Evolutionary conservation across 169 alveolate genomes (phyloP), one percentile per base, ranked within the genome.

Genomic region (Theileria orientalis): DNA sequence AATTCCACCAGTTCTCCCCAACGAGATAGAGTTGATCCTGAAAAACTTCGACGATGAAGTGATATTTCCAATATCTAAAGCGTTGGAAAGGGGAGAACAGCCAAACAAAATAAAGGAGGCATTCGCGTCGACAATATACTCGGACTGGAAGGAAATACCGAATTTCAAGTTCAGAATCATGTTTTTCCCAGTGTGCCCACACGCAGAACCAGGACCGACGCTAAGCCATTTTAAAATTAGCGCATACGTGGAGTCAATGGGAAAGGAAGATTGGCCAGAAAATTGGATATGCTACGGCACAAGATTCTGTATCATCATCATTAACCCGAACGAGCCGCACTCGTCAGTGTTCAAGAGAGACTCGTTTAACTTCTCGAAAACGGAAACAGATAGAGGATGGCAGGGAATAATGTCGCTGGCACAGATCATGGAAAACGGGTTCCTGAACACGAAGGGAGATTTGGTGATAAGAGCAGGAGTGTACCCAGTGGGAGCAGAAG

Each of bases 341-440:
- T 54, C 71, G 56, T 91, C 96, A 21, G 60, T 75, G 23, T 83
- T 74, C 72, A 90, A 89, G 70, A 61, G 76, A 8, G 95, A 92
- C 44, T 33, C 86, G 42, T 92, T 87, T 73, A 90, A 76, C 62
- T 92, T 92, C 60, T 72, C 90, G 23, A 85, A 74, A 51, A 59
- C 86, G 37, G 94, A 92, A 66, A 59, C 90, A 0, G 95, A 92
- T 59, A 64, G 95, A 21, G 95, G 95, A 13, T 92, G 95, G 95
- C 94, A 92, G 72, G 87, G 90, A 7, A 76, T 90, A 32, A 63
- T 85, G 14, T 77, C 91, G 2, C 82, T 57, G 21, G 62, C 63
- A 27, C 86, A 90, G 79, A 37, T 91, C 47, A n/a, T 87, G 72
- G 87, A 91, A 71, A 74, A 80, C 35, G 88, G 94, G 35, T 72